A percentile compares a stretch with the other conserved stretches of the same genome.
phyloP scores from a whole-genome alignment of 371 early-diverging fungal genomes.

The Batkoa obscura region DNA sequence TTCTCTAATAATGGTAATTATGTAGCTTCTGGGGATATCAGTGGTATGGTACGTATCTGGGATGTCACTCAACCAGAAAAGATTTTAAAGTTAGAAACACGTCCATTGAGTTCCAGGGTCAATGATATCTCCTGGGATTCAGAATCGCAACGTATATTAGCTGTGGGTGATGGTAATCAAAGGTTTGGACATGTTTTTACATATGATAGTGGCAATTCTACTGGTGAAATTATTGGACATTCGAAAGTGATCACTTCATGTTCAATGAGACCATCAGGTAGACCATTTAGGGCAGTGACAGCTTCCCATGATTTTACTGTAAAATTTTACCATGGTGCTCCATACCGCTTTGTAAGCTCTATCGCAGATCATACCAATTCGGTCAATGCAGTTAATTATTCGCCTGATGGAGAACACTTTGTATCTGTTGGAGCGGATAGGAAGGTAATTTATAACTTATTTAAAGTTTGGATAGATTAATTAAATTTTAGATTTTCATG shows the following conservation, averaged over 20 bases:
- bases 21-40: slow-evolving; percentile 78
- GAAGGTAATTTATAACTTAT: too few species aligned
- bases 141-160: slow-evolving; percentile 85
- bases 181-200: slow-evolving; percentile 76
- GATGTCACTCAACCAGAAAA: slow-evolving; percentile 71
- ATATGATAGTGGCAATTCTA: slow-evolving; percentile 76
- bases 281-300: slow-evolving; percentile 87
- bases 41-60: slow-evolving; percentile 88
- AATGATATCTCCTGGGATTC: slow-evolving; percentile 86
- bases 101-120: slow-evolving; percentile 48
- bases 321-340: slow-evolving; percentile 78
- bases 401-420: slow-evolving; percentile 69
- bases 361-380: slow-evolving; percentile 70
- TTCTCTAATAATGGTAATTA: slow-evolving; percentile 88
- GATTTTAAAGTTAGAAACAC: slow-evolving; percentile 63
- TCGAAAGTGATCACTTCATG: slow-evolving; percentile 70
- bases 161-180: slow-evolving; percentile 88
- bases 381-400: slow-evolving; percentile 70
- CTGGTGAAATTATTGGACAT: slow-evolving; percentile 85
- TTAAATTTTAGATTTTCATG: slow-evolving; percentile 42
- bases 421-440: slow-evolving; percentile 75
- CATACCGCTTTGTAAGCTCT: slow-evolving; percentile 57
- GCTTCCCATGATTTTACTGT: slow-evolving; percentile 80
- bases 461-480: neutral
- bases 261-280: slow-evolving; percentile 44